phyloP scores from a whole-genome alignment of 148 eudicot genomes.

The Vaccinium vitisidaea region DNA sequence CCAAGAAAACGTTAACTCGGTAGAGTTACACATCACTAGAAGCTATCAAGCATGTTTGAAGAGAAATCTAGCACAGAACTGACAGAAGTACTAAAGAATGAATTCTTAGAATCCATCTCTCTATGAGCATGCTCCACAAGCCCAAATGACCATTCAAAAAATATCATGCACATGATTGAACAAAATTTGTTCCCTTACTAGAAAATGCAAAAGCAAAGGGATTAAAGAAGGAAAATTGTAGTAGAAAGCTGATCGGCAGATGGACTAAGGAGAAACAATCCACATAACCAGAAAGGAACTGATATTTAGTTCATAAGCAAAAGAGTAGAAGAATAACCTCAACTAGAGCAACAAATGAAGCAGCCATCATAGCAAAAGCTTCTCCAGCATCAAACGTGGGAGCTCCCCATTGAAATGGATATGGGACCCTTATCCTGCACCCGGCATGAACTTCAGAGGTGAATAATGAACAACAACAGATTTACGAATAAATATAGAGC shows the following conservation, averaged over 20 bases:
- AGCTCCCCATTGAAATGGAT: constrained; percentile 98
- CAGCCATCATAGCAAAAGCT: constrained; percentile 96
- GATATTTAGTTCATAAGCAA: not conserved
- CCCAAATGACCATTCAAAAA: not conserved
- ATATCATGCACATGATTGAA: not conserved
- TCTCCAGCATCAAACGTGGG: constrained; percentile 95
- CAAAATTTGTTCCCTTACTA: not conserved
- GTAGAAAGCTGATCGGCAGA: not conserved
- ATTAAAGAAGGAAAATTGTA: not conserved
- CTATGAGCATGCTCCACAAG: not conserved
- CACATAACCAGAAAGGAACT: not conserved
- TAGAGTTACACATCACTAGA: not conserved
- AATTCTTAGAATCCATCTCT: not conserved
- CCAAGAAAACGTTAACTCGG: not conserved
- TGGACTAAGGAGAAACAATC: not conserved
- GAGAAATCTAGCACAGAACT: not conserved
- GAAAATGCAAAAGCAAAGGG: not conserved
- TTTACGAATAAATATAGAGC: too few relatives aligned
- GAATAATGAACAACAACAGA: not conserved
- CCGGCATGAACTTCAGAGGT: not conserved
- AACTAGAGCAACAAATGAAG: constrained; percentile 86
- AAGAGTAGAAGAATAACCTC: constrained; percentile 46
- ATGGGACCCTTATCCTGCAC: constrained; percentile 83
- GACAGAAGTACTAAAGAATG: not conserved
- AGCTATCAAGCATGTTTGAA: not conserved